These are phyloP conservation scores for Calonectria naviculata DNA, from an alignment of 2,329 filamentous ascomycete genomes.

Conservation along the genomic window DNA sequence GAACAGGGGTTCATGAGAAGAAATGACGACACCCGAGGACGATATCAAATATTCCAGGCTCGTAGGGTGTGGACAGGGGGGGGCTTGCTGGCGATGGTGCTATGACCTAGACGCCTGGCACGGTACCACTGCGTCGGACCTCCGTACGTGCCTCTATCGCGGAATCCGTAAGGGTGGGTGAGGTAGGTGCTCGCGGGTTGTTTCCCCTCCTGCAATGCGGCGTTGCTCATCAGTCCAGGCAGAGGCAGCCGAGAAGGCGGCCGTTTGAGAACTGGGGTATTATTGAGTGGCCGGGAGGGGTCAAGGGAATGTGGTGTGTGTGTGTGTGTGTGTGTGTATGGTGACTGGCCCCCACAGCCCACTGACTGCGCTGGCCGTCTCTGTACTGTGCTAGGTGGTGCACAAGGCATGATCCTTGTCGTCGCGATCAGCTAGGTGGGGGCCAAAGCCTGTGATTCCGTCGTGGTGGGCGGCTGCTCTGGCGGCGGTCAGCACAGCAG, in stretches of 20 bases:
- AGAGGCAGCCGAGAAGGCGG: constrained; percentile 16
- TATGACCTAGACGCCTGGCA: not conserved
- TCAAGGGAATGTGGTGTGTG: not conserved
- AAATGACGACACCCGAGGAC: constrained; percentile 15
- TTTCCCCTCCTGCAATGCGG: not conserved
- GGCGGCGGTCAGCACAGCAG: constrained; percentile 18
- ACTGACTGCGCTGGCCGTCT: not conserved
- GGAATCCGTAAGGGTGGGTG: constrained; percentile 8
- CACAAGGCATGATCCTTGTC: constrained; percentile 23
- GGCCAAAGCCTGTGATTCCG: constrained; percentile 15
- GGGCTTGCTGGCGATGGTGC: not conserved
- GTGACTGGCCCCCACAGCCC: constrained; percentile 1
- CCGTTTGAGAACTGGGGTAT: constrained; percentile 9
- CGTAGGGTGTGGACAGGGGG: no score
- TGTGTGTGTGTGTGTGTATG: not conserved
- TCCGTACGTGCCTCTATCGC: constrained; percentile 18
- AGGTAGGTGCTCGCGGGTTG: not conserved
- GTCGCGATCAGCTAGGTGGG: constrained; percentile 24
- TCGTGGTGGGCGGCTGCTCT: constrained; percentile 15
- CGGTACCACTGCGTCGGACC: constrained; percentile 1
- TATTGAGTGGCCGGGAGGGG: not conserved
- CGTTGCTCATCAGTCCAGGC: not conserved
- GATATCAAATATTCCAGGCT: not conserved
- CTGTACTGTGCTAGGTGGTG: not conserved
- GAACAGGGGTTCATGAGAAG: constrained; percentile 4